phyloP scores from a whole-genome alignment of 1,284 basidiomycete genomes.

The Leccinum solheimii region DNA sequence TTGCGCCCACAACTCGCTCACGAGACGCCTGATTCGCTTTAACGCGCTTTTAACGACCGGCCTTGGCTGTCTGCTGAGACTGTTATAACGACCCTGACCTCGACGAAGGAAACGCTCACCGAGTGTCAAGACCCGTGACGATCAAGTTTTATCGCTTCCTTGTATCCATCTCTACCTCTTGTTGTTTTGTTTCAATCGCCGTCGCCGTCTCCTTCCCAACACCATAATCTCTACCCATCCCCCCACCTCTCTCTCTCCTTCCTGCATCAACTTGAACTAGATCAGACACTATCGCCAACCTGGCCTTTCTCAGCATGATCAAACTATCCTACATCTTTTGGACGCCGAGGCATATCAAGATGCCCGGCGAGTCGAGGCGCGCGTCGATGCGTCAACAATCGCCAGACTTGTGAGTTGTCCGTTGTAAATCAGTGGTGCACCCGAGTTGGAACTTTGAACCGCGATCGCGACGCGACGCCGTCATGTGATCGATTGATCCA shows the following conservation, averaged over 20 bases:
- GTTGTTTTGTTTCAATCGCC: not conserved
- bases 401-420: slow-evolving; percentile 27
- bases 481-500: not conserved
- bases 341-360: slow-evolving; percentile 34
- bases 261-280: not conserved
- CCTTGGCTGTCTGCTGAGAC: not conserved
- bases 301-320: slow-evolving; percentile 18
- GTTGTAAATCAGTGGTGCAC: not conserved
- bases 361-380: slow-evolving; percentile 30
- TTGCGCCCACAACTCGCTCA: not conserved
- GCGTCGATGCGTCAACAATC: slow-evolving; percentile 26
- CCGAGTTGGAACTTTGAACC: not conserved
- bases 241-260: not conserved
- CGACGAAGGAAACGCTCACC: not conserved
- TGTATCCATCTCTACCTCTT: not conserved
- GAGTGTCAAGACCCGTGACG: not conserved
- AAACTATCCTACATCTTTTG: slow-evolving; percentile 36
- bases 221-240: not conserved
- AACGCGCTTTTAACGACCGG: not conserved
- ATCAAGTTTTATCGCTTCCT: not conserved
- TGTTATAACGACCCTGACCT: not conserved
- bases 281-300: not conserved
- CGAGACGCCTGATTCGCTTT: not conserved
- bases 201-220: not conserved
- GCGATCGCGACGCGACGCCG: not conserved